A percentile compares a stretch with the other conserved stretches of the same genome.
These are phyloP conservation scores for Pseudomonodictys pantanalensis DNA, from an alignment of 495 filamentous ascomycete species.

Conservation along the genomic window DNA sequence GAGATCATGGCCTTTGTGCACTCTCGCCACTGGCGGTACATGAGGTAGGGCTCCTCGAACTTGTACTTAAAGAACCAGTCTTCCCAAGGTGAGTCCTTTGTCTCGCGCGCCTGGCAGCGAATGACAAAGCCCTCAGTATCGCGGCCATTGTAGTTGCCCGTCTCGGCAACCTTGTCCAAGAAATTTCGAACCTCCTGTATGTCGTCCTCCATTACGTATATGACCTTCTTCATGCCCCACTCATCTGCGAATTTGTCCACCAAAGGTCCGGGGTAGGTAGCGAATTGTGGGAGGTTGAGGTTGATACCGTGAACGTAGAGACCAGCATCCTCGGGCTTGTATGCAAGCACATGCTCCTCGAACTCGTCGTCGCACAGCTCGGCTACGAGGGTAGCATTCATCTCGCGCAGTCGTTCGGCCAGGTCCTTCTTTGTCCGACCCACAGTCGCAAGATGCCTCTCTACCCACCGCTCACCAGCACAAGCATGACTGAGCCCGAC, in stretches of 20 bases:
- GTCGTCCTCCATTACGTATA: slow-evolving; percentile 73
- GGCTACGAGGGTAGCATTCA: slow-evolving; percentile 90
- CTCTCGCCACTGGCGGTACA: slow-evolving; percentile 98
- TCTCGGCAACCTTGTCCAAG: slow-evolving; percentile 77
- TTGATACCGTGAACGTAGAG: slow-evolving; percentile 97
- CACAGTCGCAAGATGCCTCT: slow-evolving; percentile 68
- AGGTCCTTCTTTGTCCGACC: slow-evolving; percentile 76
- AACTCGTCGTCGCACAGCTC: slow-evolving; percentile 96
- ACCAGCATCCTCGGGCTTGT: slow-evolving; percentile 76
- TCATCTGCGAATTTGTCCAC: slow-evolving; percentile 86
- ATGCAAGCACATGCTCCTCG: slow-evolving; percentile 94
- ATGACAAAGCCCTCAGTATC: slow-evolving; percentile 98
- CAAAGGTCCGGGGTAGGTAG: slow-evolving; percentile 71
- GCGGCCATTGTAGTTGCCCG: slow-evolving; percentile 79
- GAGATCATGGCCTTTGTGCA: slow-evolving; percentile 86
- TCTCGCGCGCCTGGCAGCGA: slow-evolving; percentile 69
- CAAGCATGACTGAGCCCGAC: slow-evolving; percentile 72
- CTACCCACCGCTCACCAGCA: slow-evolving; percentile 81
- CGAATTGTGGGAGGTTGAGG: slow-evolving; percentile 84
- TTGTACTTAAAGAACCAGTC: slow-evolving; percentile 99
- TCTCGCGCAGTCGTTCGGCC: slow-evolving; percentile 65
- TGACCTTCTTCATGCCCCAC: slow-evolving; percentile 91
- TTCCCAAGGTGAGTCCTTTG: slow-evolving; percentile 51
- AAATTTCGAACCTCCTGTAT: slow-evolving; percentile 70
- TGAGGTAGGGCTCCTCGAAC: slow-evolving; percentile 96